A percentile compares a stretch with the other conserved stretches of the same genome.
Evolutionary conservation across 768 basidiomycete genomes (phyloP).

Genomic region (Lentinula lateritia): DNA sequence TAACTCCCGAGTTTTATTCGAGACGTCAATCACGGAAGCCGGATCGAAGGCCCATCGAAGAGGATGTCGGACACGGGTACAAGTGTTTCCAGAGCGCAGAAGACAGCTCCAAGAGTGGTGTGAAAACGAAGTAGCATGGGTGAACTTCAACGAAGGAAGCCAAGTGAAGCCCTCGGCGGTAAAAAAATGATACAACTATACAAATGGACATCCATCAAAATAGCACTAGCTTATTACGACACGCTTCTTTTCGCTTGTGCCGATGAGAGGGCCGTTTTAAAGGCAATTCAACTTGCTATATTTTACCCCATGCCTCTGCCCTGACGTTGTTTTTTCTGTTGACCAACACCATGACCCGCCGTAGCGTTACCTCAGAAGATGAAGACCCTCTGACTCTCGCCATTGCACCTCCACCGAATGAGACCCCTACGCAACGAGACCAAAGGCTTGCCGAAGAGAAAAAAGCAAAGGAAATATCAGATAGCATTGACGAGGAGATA

Average conservation of each 20-base stretch:
- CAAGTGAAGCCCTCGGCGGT: neutral
- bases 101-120: neutral
- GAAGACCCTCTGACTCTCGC: conserved; percentile 45
- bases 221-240: neutral
- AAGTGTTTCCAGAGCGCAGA: neutral
- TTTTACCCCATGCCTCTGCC: neutral
- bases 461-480: conserved; percentile 50
- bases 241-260: neutral
- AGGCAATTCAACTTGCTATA: neutral
- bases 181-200: neutral
- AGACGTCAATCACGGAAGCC: neutral
- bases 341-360: conserved; percentile 3
- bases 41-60: neutral
- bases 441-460: conserved; percentile 41
- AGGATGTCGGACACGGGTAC: neutral
- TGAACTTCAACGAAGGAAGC: too few relatives aligned
- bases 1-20: neutral
- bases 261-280: neutral
- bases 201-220: neutral
- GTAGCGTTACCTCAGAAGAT: conserved; percentile 13
- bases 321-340: neutral
- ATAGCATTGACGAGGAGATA: conserved; percentile 60
- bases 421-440: conserved; percentile 40
- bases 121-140: neutral
- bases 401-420: conserved; percentile 48